Percentiles rank a stretch among this genome's conserved stretches.
These are phyloP conservation scores for Phytopythium cucurbitacearum DNA, from an alignment of 352 stramenopile genomes.

Conservation along the genomic window DNA sequence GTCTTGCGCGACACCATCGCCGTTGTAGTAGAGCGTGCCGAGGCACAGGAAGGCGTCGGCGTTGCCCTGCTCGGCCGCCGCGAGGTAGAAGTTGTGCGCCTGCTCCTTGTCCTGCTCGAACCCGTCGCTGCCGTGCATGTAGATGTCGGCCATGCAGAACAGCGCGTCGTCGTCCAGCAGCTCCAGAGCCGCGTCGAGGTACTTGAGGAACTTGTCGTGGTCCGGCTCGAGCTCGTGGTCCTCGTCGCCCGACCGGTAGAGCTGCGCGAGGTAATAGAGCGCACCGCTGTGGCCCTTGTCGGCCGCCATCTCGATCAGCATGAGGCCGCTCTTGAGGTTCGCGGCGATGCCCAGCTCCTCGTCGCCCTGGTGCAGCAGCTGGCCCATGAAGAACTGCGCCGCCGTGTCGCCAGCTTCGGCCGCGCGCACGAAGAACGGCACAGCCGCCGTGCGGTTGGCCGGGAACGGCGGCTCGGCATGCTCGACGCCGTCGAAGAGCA, in stretches of 20 bases:
- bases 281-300: constrained; percentile 66
- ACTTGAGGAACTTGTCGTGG: constrained; percentile 49
- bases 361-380: constrained; percentile 72
- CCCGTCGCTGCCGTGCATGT: constrained; percentile 77
- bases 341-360: constrained; percentile 60
- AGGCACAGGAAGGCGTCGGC: constrained; percentile 79
- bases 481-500: constrained; percentile 73
- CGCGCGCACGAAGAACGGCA: constrained; percentile 76
- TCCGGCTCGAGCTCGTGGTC: constrained; percentile 38
- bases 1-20: constrained; percentile 58
- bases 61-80: constrained; percentile 55
- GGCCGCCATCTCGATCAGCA: constrained; percentile 76
- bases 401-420: constrained; percentile 72
- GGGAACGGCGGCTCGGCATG: constrained; percentile 61
- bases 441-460: constrained; percentile 48
- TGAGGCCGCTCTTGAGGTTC: constrained; percentile 56
- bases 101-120: constrained; percentile 73
- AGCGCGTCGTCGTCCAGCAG: constrained; percentile 62
- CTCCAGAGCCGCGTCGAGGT: constrained; percentile 62
- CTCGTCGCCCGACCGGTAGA: constrained; percentile 82
- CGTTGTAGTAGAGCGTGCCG: constrained; percentile 77
- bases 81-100: constrained; percentile 64
- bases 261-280: constrained; percentile 79
- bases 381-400: constrained; percentile 86
- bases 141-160: constrained; percentile 86